Evolutionary conservation across 176 grass and related monocot genomes (phyloP).

Genomic region (Paspalum vaginatum): DNA sequence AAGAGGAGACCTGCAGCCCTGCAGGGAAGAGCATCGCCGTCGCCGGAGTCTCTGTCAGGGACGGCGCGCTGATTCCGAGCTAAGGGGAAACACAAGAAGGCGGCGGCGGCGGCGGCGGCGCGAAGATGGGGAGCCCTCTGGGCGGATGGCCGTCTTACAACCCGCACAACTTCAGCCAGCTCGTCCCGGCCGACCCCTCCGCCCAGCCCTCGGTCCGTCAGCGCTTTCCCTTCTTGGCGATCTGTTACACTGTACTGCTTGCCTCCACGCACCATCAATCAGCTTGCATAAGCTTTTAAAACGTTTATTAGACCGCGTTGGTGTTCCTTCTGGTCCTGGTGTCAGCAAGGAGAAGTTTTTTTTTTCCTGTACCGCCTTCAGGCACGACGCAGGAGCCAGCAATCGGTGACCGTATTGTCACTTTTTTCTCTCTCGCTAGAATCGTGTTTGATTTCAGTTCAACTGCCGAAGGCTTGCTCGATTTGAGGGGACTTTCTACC

Average conservation of each 20-base stretch:
- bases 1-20: neutral
- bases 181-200: constrained; percentile 71
- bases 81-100: neutral
- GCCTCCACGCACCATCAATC: too few relatives aligned
- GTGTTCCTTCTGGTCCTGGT: neutral
- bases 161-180: constrained; percentile 85
- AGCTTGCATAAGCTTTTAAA: neutral
- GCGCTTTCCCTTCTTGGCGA: constrained; percentile 6
- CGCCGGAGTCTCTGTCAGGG: constrained; percentile 29
- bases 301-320: neutral
- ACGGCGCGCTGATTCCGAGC: constrained; percentile 2
- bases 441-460: constrained; percentile 2
- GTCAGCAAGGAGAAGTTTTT: neutral
- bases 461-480: neutral
- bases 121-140: constrained; percentile 66
- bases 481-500: neutral
- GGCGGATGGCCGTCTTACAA: constrained; percentile 87
- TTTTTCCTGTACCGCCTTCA: too few relatives aligned
- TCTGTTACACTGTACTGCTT: neutral
- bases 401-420: neutral
- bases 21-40: constrained; percentile 27
- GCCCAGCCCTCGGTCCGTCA: constrained; percentile 72
- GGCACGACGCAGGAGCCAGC: neutral
- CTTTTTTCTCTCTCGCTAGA: neutral
- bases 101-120: constrained; percentile 7